Base-by-base conservation (phyloP, 345 rosid species). In the Lepidium africanum region DNA sequence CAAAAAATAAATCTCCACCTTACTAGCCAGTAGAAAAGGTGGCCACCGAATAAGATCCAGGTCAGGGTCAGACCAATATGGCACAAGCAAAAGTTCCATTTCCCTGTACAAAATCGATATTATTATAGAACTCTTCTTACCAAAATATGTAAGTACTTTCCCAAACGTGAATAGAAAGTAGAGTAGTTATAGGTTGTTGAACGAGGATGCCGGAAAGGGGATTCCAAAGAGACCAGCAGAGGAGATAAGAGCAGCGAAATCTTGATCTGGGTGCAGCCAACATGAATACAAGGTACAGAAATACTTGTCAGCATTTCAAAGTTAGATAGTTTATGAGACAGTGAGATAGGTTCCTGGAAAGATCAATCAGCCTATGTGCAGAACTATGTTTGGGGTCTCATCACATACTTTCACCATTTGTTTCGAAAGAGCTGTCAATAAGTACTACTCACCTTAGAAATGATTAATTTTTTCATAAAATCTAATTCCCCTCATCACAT, bases 21-120 rank as follows among this genome's bases (percentile, higher is more conserved):
- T 83, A 78, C 85, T 83, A 25, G 87, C 85, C 65, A 83, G 79
- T 52, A 81, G 78, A 77, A 84, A 84, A 3, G 87, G 85, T 69
- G 87, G 87, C 87, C 87, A 84, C 70, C 81, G 85, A 58, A 64
- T 72, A 55, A 84, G 77, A 52, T 73, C 73, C 59, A 84, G 53
- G 60, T 77, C 80, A 70, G 77, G 80, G 75, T 84, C 82, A 49
- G 85, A 79, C 79, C 70, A 79, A 73, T 81, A 84, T 36, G 87
- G 87, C 14, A 84, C 85, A 73, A 84, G 82, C 63, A 84, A 63
- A 50, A 84, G 72, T 47, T 77, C 73, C 85, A 70, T 84, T 80
- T 84, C 85, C 76, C 87, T 84, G 75, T n/a, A 64, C 33, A 68
- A 15, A 23, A 37, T 42, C 12, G 64, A 46, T 40, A 57, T 42